Percentiles rank a stretch among this genome's conserved stretches.
phyloP scores from a whole-genome alignment of 1,284 basidiomycete species.

The Rhodotorula sp. region DNA sequence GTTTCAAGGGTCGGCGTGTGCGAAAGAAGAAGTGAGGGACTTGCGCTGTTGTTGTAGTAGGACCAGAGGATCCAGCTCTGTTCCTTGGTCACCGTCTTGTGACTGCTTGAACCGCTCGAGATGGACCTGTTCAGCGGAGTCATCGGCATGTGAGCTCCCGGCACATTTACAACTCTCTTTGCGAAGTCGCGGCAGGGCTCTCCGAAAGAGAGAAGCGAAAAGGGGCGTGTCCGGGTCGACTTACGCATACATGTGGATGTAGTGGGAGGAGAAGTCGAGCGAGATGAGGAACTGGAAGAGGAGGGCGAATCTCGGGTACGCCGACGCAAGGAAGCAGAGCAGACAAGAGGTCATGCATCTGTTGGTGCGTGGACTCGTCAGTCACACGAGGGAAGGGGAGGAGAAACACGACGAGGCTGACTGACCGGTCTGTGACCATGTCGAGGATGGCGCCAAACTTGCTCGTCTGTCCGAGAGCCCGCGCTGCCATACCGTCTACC shows the following conservation, averaged over 20 bases:
- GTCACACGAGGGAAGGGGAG: too few relatives aligned
- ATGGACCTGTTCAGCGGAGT: conserved; percentile 66
- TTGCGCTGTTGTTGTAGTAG: conserved; percentile 89
- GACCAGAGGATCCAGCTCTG: conserved; percentile 87
- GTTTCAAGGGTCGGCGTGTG: background rate
- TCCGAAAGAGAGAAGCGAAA: background rate
- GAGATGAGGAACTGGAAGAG: conserved; percentile 94
- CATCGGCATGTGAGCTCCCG: background rate
- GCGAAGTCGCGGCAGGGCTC: conserved; percentile 1
- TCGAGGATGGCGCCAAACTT: conserved; percentile 98
- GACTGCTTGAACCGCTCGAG: conserved; percentile 84
- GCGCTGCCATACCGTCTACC: conserved; percentile 91
- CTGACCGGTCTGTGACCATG: conserved; percentile 98
- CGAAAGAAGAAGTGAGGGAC: conserved; percentile 44
- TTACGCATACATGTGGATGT: conserved; percentile 99
- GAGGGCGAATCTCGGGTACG: conserved; percentile 77
- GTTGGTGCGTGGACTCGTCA: too few relatives aligned
- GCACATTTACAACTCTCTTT: background rate
- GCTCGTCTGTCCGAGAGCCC: conserved; percentile 80
- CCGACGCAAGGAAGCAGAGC: conserved; percentile 87
- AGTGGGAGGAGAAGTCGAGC: conserved; percentile 96
- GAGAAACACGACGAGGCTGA: conserved; percentile 18
- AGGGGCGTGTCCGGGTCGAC: conserved; percentile 41
- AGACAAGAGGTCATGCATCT: conserved; percentile 96
- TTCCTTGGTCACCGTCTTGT: conserved; percentile 87